Conservation (phyloP, 345 rosid species). For the Chamaenerion angustifolium region DNA sequence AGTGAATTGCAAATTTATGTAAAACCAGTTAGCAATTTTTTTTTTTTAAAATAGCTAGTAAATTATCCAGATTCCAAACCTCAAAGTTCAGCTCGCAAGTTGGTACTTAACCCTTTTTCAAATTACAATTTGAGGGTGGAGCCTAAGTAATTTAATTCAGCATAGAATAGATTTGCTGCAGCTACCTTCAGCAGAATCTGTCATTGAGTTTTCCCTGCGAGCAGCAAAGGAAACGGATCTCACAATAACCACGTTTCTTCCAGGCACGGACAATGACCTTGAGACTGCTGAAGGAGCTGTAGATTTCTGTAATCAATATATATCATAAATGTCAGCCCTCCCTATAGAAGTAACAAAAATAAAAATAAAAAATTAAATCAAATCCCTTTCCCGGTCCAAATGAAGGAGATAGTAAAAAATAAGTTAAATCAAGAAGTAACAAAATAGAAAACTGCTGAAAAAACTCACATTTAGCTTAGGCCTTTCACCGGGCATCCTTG, state of each 20-base stretch:
- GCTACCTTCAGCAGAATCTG: constrained; percentile 40
- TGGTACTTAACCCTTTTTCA: too few species aligned
- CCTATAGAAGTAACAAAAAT: constrained; percentile 8
- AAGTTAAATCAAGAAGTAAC: background rate
- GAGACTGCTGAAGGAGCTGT: constrained; percentile 34
- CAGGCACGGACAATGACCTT: constrained; percentile 68
- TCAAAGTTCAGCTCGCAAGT: too few species aligned
- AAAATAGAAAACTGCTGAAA: background rate
- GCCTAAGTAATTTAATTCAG: too few species aligned
- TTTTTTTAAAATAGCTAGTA: too few species aligned
- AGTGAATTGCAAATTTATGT: too few species aligned
- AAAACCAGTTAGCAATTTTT: too few species aligned
- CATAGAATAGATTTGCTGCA: too few species aligned
- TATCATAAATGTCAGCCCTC: too few species aligned
- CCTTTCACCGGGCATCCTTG: constrained; percentile 41
- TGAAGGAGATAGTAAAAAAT: too few species aligned
- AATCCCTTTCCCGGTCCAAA: too few species aligned
- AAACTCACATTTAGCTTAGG: constrained; percentile 33
- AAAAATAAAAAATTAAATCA: background rate
- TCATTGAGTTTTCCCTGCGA: constrained; percentile 17
- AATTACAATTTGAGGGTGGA: background rate
- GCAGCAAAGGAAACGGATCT: constrained; percentile 56
- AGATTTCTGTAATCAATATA: constrained; percentile 40
- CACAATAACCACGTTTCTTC: constrained; percentile 60
- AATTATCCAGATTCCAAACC: too few species aligned